Base-by-base conservation (phyloP, 257 asterid genomes). In the Handroanthus guayacan region DNA sequence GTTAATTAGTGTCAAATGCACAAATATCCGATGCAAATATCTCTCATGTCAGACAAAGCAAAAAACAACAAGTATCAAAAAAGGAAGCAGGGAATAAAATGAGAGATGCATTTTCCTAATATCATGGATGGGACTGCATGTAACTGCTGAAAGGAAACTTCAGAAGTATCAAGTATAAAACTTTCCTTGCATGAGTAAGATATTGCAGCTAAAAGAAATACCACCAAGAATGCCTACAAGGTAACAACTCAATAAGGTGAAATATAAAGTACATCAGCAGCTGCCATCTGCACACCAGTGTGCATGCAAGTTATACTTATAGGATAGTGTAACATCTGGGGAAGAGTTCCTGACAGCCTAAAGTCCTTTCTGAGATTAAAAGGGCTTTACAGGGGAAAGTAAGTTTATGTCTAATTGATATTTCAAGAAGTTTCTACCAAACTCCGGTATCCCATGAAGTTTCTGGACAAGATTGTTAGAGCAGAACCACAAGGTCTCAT, bases 121-220 rank as follows among this genome's bases (percentile, higher is more conserved):
- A 31, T 51, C n/a, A 70, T 36, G 55, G 63, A 64, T 38, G 54
- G 79, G 65, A 58, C 31, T 44, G 63, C 10, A 13, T 43, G 45
- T 17, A 71, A 71, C 8, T 5, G 45, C 45, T 25, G 8, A 41
- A 41, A 4, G 45, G 45, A 41, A 41, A 41, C 8, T 41, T 41
- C 45, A 41, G 8, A 41, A 8, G 45, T 41, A 3, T 41, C 45
- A 41, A 41, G 6, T 41, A 41, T 5, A 8, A 5, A 34, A 36
- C 41, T 41, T 41, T 20, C 11, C 25, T 62, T 7, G 61, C 25
- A 18, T 10, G n/a, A 62, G 41, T 16, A 36, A 74, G 41, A 47
- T 16, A 44, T 10, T 20, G 17, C n/a, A 7, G 43, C 69, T 58
- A 14, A 45, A 52, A 25, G 31, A 25, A 25, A 25, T 25, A 25